Conservation (phyloP, 257 asterid species). For the Solanum raphanifolium region DNA sequence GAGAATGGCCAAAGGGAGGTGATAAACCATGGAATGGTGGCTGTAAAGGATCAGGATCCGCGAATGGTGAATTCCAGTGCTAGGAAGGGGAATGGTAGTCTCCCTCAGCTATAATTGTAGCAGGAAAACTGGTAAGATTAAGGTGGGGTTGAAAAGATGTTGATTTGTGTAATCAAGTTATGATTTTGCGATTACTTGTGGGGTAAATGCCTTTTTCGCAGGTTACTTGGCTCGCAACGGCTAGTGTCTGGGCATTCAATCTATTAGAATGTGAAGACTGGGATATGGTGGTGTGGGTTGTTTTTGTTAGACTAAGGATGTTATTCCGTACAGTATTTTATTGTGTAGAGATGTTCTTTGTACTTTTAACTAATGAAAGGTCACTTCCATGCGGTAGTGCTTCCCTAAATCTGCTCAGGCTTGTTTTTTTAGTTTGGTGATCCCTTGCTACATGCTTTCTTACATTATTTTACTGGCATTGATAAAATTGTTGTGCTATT, state of each 20-base stretch:
- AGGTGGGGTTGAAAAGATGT: background rate
- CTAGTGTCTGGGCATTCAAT: background rate
- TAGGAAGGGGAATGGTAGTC: constrained; percentile 10
- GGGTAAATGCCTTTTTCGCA: background rate
- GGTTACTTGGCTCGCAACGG: background rate
- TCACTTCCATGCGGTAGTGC: background rate
- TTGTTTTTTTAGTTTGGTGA: background rate
- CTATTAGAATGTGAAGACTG: background rate
- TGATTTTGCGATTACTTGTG: background rate
- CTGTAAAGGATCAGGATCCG: constrained; percentile 15
- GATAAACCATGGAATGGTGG: constrained; percentile 7
- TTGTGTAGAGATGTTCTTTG: background rate
- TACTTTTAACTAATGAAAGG: background rate
- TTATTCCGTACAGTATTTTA: background rate
- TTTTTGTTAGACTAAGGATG: background rate
- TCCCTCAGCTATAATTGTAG: constrained; percentile 1
- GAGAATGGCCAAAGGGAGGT: constrained; percentile 12
- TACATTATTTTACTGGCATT: background rate
- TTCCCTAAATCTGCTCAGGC: background rate
- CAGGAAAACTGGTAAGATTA: constrained; percentile 7
- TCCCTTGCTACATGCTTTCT: background rate
- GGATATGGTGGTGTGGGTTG: background rate
- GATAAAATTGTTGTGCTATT: background rate
- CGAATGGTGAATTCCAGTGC: constrained; percentile 8
- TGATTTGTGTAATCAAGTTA: background rate